A percentile compares a stretch with the other conserved stretches of the same genome.
Conservation (phyloP, 345 rosid genomes). For the Brassica incana region DNA sequence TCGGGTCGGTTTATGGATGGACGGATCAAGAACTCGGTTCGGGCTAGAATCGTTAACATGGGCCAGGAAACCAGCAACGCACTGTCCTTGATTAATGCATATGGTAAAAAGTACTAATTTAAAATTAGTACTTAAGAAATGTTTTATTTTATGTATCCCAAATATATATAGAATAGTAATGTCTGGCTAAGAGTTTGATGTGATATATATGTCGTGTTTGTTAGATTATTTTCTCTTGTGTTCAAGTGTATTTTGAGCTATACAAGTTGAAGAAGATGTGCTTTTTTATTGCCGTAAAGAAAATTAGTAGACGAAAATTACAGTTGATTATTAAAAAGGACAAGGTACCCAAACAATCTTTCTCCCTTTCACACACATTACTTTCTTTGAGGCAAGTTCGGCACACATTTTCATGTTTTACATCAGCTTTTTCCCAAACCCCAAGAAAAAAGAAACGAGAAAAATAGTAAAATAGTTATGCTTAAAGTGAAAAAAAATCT, state of each 20-base stretch:
- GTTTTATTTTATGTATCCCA: not conserved
- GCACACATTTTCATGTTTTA: slow-evolving; percentile 12
- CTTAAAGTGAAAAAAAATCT: not conserved
- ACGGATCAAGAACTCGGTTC: slow-evolving; percentile 58
- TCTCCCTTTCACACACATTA: not conserved
- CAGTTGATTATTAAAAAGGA: not conserved
- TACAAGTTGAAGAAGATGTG: not conserved
- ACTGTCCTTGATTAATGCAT: slow-evolving; percentile 61
- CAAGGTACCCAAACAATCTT: slow-evolving; percentile 12
- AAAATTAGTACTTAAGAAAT: not conserved
- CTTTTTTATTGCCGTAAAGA: not conserved
- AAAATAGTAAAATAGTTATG: not conserved
- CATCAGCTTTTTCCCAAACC: not conserved
- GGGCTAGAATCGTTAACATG: slow-evolving; percentile 51
- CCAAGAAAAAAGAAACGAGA: not conserved
- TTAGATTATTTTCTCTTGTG: slow-evolving; percentile 6
- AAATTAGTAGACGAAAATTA: not conserved
- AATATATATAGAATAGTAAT: slow-evolving; percentile 3
- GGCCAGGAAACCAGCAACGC: slow-evolving; percentile 91
- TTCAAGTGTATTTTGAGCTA: not conserved
- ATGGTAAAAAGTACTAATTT: slow-evolving; percentile 44
- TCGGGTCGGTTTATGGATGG: slow-evolving; percentile 65
- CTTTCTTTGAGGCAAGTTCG: slow-evolving; percentile 15
- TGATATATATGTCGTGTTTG: slow-evolving; percentile 18
- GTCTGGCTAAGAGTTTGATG: slow-evolving; percentile 10